phyloP scores from a whole-genome alignment of 768 basidiomycete genomes.

The Sistotremastrum niveocremeum region DNA sequence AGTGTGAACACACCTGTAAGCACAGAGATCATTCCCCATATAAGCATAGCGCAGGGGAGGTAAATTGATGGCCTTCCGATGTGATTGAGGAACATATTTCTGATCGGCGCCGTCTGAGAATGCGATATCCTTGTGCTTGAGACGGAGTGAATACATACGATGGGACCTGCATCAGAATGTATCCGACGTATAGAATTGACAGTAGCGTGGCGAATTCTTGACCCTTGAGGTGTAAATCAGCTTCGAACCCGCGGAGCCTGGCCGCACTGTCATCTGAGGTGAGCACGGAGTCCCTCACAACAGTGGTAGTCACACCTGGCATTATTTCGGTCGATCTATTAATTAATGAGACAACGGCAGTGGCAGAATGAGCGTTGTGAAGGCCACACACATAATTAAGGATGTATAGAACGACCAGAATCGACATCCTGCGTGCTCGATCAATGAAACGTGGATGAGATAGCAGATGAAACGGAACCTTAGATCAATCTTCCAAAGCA shows the following conservation, averaged over 20 bases:
- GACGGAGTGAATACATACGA: conserved; percentile 13
- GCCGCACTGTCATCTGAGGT: conserved; percentile 37
- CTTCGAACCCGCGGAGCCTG: conserved; percentile 54
- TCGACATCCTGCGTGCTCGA: conserved; percentile 15
- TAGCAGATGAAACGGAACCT: background rate
- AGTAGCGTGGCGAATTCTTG: conserved; percentile 13
- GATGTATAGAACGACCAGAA: conserved; percentile 32
- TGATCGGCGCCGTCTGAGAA: conserved; percentile 17
- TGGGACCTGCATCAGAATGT: conserved; percentile 29
- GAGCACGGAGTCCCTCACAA: background rate
- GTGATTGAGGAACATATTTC: conserved; percentile 58
- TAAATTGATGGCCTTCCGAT: conserved; percentile 59
- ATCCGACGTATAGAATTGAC: conserved; percentile 16
- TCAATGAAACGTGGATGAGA: too few relatives aligned
- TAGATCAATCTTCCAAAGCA: conserved; percentile 42
- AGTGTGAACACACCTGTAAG: conserved; percentile 27
- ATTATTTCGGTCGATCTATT: conserved; percentile 59
- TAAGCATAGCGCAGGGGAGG: conserved; percentile 49
- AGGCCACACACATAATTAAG: conserved; percentile 29
- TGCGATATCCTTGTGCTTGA: background rate
- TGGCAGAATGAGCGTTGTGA: background rate
- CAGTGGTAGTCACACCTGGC: conserved; percentile 10
- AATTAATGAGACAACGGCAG: background rate
- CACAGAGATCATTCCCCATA: conserved; percentile 47
- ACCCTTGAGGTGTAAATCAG: conserved; percentile 10